These are phyloP conservation scores for Cylindrodendrum hubeiense DNA, from an alignment of 2,329 filamentous ascomycete genomes.

Conservation along the genomic window DNA sequence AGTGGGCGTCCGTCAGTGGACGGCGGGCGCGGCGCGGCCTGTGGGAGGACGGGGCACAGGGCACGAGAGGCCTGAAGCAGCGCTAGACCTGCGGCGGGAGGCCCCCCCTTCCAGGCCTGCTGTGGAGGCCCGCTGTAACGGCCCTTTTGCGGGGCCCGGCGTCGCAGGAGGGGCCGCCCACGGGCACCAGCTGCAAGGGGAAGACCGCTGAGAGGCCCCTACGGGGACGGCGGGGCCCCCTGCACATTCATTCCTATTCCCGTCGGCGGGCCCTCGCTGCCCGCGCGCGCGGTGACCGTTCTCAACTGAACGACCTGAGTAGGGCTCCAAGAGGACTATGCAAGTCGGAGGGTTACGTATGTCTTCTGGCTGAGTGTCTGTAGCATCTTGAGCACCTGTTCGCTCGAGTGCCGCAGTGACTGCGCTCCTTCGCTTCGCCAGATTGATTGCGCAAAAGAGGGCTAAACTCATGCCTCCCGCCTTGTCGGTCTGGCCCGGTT, in stretches of 20 bases:
- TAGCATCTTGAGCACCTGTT: background rate
- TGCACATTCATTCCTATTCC: background rate
- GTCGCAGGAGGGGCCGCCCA: background rate
- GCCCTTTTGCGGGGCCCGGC: background rate
- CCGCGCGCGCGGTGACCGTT: background rate
- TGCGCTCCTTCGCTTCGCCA: background rate
- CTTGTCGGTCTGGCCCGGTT: background rate
- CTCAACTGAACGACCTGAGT: background rate
- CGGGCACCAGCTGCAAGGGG: background rate
- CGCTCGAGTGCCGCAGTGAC: background rate
- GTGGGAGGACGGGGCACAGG: constrained; percentile 8
- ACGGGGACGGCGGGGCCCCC: background rate
- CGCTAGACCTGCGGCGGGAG: background rate
- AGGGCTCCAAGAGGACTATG: background rate
- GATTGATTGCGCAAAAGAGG: background rate
- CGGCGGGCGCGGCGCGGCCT: background rate
- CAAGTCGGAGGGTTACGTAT: background rate
- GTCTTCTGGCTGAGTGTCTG: background rate
- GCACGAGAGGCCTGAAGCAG: constrained; percentile 17
- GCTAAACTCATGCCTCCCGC: background rate
- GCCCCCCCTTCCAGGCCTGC: background rate
- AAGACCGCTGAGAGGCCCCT: constrained; percentile 1
- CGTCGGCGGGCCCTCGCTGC: background rate
- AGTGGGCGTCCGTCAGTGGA: constrained; percentile 3
- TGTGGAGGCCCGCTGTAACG: too few species aligned